Evolutionary conservation across 2,329 filamentous ascomycete genomes (phyloP).

Genomic region (Trichoderma brevicompactum): DNA sequence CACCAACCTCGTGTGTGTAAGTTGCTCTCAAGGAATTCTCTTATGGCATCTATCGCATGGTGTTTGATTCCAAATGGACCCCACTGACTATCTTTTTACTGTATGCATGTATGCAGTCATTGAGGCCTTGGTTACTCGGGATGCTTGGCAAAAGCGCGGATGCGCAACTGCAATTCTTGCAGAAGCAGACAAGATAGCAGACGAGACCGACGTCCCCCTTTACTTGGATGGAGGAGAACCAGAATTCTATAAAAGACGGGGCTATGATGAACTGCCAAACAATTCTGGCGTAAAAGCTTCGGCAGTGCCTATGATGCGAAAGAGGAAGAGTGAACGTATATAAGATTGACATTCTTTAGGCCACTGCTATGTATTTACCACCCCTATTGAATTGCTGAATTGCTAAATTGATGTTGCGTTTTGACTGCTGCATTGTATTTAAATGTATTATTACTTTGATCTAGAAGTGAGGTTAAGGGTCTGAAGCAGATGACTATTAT

Average conservation of each 20-base stretch:
- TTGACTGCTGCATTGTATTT: too few species aligned
- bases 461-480: too few species aligned
- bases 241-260: background rate
- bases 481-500: too few species aligned
- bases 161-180: constrained; percentile 3
- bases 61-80: background rate
- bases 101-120: background rate
- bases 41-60: background rate
- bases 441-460: too few species aligned
- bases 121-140: background rate
- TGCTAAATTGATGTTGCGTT: too few species aligned
- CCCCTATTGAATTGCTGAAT: too few species aligned
- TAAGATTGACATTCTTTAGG: too few species aligned
- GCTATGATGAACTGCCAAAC: background rate
- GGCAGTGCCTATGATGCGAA: background rate
- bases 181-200: constrained; percentile 7
- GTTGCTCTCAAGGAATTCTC: background rate
- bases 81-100: background rate
- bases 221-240: background rate
- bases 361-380: too few species aligned
- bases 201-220: constrained; percentile 2
- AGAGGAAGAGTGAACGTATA: background rate
- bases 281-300: background rate
- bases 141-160: constrained; percentile 1
- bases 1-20: constrained; percentile 4